phyloP scores from a whole-genome alignment of 257 asterid genomes.

The Cynanchum wilfordii region DNA sequence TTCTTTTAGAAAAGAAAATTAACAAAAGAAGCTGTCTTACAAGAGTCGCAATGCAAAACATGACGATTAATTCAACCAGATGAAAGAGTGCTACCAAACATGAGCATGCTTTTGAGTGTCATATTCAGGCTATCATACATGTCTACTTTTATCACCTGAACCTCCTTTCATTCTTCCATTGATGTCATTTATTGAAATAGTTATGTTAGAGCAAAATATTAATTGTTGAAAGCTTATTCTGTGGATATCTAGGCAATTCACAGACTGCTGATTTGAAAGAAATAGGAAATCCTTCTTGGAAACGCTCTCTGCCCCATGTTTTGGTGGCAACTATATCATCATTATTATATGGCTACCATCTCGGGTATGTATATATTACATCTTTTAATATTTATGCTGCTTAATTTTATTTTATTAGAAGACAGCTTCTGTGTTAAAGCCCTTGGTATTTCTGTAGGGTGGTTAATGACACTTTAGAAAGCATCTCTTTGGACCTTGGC shows the following conservation, averaged over 20 bases:
- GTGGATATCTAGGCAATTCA: conserved; percentile 35
- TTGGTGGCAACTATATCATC: conserved; percentile 81
- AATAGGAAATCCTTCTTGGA: conserved; percentile 73
- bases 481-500: conserved; percentile 85
- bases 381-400: conserved; percentile 19
- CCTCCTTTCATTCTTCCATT: background rate
- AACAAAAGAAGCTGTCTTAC: background rate
- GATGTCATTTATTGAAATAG: background rate
- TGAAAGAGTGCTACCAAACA: background rate
- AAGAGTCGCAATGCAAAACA: too few relatives aligned
- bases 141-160: background rate
- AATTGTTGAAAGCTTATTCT: conserved; percentile 7
- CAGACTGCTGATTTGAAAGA: conserved; percentile 43
- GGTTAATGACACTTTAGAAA: conserved; percentile 84
- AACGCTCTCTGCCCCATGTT: conserved; percentile 77
- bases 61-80: background rate
- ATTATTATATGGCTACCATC: conserved; percentile 90
- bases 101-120: background rate
- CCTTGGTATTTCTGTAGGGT: conserved; percentile 47
- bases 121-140: background rate
- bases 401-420: conserved; percentile 1
- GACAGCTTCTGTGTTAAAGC: background rate
- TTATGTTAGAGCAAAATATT: conserved; percentile 2
- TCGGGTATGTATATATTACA: conserved; percentile 60
- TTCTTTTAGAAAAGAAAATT: background rate